Evolutionary conservation across 2,329 filamentous ascomycete genomes (phyloP), one percentile per base, ranked within the genome.

Genomic region (Diaporthe eres): DNA sequence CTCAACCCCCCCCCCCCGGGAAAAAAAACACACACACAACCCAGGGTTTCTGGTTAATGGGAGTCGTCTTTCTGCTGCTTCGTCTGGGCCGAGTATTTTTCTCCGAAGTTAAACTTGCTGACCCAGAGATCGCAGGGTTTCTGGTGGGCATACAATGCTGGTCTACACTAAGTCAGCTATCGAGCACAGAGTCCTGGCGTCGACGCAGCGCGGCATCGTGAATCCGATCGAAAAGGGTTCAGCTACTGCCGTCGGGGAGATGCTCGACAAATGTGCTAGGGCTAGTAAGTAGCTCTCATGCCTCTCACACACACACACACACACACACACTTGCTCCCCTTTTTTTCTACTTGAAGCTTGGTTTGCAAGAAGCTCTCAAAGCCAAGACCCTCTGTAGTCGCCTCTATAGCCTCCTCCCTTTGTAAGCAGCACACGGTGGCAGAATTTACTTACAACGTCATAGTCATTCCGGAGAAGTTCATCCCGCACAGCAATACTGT

Each of bases 231-330:
- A 73, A 53, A 65, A 73, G 37, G 58, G 47, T 28, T 65, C 71
- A 19, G 58, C 71, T 28, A 92, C 96, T 77, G 95, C 97, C n/a
- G 87, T 98, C 75, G 97, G 97, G 67, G 95, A 98, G 84, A 91
- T 94, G 80, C 87, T 99, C 47, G 97, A 99, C 86, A 98, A 98
- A 85, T 90, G 92, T 75, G 95, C 95, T 10, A 91, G 97, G 63
- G 87, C 89, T 22, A 91, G 65, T 70, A 70, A 70, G 65, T 70
- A 13, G 8, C 10, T 10, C 65, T 4, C 49, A 42, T 7, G 1
- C 39, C 6, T 22, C 15, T 28, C 13, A 1, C 51, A 17, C 51
- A 28, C 25, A 25, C 25, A 1, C 51, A 17, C 13, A 1, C 51
- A 17, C 13, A 1, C 51, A 17, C 44, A 5, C 19, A 8, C 13